A percentile compares a stretch with the other conserved stretches of the same genome.
Evolutionary conservation across 805 yeast species (phyloP).

Genomic region (Citeromyces nyonsensis): DNA sequence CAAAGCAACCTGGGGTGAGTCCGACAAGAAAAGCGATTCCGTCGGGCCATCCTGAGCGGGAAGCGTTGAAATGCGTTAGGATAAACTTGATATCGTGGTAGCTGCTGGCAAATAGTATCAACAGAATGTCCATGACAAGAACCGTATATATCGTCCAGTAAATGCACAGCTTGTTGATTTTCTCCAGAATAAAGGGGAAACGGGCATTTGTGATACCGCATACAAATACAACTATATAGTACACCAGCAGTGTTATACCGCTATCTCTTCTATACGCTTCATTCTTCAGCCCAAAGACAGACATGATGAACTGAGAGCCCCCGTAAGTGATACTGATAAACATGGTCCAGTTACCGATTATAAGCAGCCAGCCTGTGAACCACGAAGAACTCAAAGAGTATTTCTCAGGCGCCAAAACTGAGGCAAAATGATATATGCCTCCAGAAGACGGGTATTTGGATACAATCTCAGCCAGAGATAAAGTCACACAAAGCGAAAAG

Average conservation of each 20-base stretch:
- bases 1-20: slow-evolving; percentile 63
- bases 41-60: slow-evolving; percentile 64
- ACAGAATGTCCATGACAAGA: slow-evolving; percentile 45
- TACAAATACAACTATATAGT: slow-evolving; percentile 34
- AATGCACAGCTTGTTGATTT: slow-evolving; percentile 53
- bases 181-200: slow-evolving; percentile 43
- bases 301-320: slow-evolving; percentile 59
- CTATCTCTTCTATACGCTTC: slow-evolving; percentile 41
- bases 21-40: slow-evolving; percentile 63
- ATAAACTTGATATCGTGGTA: slow-evolving; percentile 47
- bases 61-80: slow-evolving; percentile 52
- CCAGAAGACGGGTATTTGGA: slow-evolving; percentile 69
- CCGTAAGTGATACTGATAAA: slow-evolving; percentile 60
- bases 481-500: slow-evolving; percentile 46
- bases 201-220: slow-evolving; percentile 52
- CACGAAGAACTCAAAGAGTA: slow-evolving; percentile 49
- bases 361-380: slow-evolving; percentile 66
- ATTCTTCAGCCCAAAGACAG: slow-evolving; percentile 48
- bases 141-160: slow-evolving; percentile 65
- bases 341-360: slow-evolving; percentile 69
- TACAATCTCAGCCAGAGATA: slow-evolving; percentile 64
- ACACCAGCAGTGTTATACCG: slow-evolving; percentile 38
- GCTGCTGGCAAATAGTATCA: slow-evolving; percentile 38
- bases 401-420: slow-evolving; percentile 44
- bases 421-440: slow-evolving; percentile 65